phyloP scores from a whole-genome alignment of 495 filamentous ascomycete genomes.

The Penicillium silybi region DNA sequence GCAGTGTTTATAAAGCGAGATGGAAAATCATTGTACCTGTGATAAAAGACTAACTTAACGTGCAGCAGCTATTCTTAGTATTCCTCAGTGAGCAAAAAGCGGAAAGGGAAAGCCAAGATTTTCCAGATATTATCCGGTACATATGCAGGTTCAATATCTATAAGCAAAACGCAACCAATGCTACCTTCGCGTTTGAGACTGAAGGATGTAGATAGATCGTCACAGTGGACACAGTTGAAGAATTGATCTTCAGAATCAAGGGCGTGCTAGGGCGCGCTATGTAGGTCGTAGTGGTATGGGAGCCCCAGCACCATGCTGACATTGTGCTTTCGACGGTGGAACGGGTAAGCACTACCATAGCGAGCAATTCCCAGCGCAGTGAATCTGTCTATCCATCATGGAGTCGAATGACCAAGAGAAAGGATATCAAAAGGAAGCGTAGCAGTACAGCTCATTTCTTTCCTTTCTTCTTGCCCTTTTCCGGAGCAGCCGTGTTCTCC shows the following conservation, averaged over 20 bases:
- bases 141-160: too few relatives aligned
- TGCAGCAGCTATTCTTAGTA: too few relatives aligned
- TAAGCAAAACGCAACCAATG: background rate
- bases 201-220: background rate
- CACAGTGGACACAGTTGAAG: background rate
- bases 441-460: slow-evolving; percentile 43
- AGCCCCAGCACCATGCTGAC: background rate
- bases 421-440: background rate
- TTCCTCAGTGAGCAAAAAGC: too few relatives aligned
- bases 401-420: background rate
- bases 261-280: too few relatives aligned
- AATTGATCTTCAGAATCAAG: too few relatives aligned
- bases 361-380: background rate
- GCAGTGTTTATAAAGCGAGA: too few relatives aligned
- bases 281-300: too few relatives aligned
- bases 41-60: too few relatives aligned
- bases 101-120: too few relatives aligned
- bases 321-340: background rate
- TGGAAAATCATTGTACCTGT: too few relatives aligned
- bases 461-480: slow-evolving; percentile 55
- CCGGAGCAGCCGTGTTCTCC: slow-evolving; percentile 28
- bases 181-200: background rate
- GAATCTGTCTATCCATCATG: background rate
- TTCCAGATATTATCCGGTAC: too few relatives aligned
- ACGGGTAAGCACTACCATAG: background rate